Conservation (phyloP, 106 monocot genomes). For the Dendrobium nobile region DNA sequence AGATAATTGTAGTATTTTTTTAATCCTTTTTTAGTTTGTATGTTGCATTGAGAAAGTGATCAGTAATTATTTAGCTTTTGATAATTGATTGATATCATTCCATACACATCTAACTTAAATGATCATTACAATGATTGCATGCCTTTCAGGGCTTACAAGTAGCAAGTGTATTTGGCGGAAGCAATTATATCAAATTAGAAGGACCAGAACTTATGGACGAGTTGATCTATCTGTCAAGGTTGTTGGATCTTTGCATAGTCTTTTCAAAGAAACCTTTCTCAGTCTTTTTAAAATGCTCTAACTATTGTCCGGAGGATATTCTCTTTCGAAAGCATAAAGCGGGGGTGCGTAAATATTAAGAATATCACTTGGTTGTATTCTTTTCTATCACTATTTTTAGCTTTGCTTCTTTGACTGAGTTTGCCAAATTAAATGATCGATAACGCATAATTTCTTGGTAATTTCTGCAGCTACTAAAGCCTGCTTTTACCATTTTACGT, state of each 20-base stretch:
- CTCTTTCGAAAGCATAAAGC: constrained; percentile 51
- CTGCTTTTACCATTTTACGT: constrained; percentile 48
- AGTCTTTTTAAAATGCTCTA: constrained; percentile 42
- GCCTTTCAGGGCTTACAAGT: constrained; percentile 51
- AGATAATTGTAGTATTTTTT: neutral
- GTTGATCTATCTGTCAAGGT: constrained; percentile 35
- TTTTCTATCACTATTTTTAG: neutral
- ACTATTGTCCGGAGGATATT: constrained; percentile 38
- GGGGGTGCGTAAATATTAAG: constrained; percentile 45
- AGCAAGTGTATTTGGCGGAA: constrained; percentile 54
- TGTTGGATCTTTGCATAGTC: constrained; percentile 35
- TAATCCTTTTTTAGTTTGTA: neutral
- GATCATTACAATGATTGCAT: neutral
- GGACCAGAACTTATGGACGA: constrained; percentile 45
- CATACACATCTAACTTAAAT: neutral
- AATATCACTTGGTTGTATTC: neutral
- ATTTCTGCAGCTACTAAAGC: constrained; percentile 48
- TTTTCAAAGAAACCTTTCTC: constrained; percentile 61
- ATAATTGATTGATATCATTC: neutral
- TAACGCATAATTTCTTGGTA: neutral
- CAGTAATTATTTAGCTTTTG: neutral
- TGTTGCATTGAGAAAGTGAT: neutral
- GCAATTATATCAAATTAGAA: constrained; percentile 37
- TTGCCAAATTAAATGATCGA: neutral
- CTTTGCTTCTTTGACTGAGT: neutral